These are phyloP conservation scores for Aulographum hederae DNA, from an alignment of 2,329 filamentous ascomycete genomes.

Conservation along the genomic window DNA sequence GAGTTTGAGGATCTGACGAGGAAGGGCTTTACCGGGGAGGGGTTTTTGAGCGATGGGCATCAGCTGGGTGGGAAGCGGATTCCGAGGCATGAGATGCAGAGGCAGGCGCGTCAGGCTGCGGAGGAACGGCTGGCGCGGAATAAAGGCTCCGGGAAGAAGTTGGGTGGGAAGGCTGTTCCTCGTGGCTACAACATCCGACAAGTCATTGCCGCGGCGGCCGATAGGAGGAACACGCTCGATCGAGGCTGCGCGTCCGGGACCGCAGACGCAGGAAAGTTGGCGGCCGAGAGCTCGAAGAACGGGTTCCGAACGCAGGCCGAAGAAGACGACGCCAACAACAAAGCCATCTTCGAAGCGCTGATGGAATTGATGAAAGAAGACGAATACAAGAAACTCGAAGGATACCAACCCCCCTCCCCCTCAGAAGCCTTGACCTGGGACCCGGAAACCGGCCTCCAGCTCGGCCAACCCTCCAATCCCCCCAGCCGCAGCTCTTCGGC, in stretches of 20 bases:
- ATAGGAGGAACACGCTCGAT: constrained; percentile 44
- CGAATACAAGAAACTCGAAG: constrained; percentile 20
- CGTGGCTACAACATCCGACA: constrained; percentile 50
- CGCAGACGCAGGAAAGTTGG: constrained; percentile 46
- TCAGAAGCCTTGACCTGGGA: constrained; percentile 15
- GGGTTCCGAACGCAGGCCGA: constrained; percentile 73
- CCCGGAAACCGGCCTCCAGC: constrained; percentile 17
- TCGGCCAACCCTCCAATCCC: constrained; percentile 2
- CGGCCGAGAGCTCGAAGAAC: constrained; percentile 46
- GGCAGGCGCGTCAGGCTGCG: constrained; percentile 54
- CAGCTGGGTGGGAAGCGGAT: constrained; percentile 45
- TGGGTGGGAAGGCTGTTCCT: constrained; percentile 45
- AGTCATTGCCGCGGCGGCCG: constrained; percentile 53
- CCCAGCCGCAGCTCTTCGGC: constrained; percentile 13
- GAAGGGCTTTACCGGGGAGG: constrained; percentile 83
- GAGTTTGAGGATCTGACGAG: constrained; percentile 59
- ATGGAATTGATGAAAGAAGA: constrained; percentile 81
- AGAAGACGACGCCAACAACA: constrained; percentile 76
- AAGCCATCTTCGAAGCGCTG: constrained; percentile 67
- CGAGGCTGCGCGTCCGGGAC: constrained; percentile 61
- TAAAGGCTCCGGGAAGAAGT: constrained; percentile 44
- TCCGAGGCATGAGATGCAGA: constrained; percentile 52
- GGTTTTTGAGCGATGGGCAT: constrained; percentile 61
- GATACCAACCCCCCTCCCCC: neutral
- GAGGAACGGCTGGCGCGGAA: constrained; percentile 36